Conservation (phyloP, 2,329 filamentous ascomycete species). For the Ophiostoma perfectum region DNA sequence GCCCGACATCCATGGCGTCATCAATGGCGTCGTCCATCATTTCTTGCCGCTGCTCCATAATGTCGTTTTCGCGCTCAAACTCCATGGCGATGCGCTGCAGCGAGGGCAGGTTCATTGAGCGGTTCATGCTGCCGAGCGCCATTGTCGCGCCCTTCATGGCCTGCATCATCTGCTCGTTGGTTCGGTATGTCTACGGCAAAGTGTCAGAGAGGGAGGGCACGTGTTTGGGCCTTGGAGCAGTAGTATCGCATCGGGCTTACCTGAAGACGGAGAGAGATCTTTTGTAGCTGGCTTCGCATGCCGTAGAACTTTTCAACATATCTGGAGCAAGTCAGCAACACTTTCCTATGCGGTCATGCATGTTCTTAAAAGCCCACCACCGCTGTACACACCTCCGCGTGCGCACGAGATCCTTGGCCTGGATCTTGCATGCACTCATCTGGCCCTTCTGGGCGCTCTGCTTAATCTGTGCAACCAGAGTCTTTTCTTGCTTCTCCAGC, state of each 20-base stretch:
- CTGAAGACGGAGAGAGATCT: constrained; percentile 69
- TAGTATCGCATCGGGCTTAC: background rate
- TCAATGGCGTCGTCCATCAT: constrained; percentile 99
- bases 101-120: constrained; percentile 92
- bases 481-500: constrained; percentile 98
- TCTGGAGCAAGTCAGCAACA: constrained; percentile 39
- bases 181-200: constrained; percentile 71
- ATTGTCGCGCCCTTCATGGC: constrained; percentile 97
- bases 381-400: constrained; percentile 60
- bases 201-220: background rate
- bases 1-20: constrained; percentile 82
- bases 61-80: constrained; percentile 96
- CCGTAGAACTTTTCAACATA: constrained; percentile 98
- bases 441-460: constrained; percentile 97
- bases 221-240: background rate
- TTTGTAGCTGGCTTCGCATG: constrained; percentile 95
- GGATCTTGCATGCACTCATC: constrained; percentile 97
- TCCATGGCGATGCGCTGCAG: constrained; percentile 97
- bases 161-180: constrained; percentile 99
- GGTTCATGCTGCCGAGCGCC: constrained; percentile 93
- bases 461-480: constrained; percentile 91
- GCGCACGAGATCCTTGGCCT: constrained; percentile 92
- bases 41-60: constrained; percentile 98
- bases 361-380: no score
- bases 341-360: no score